Percentiles rank a stretch among this genome's conserved stretches.
These are phyloP conservation scores for Lodderomyces metapsilosis DNA, from an alignment of 1,139 yeast genomes.

Conservation along the genomic window DNA sequence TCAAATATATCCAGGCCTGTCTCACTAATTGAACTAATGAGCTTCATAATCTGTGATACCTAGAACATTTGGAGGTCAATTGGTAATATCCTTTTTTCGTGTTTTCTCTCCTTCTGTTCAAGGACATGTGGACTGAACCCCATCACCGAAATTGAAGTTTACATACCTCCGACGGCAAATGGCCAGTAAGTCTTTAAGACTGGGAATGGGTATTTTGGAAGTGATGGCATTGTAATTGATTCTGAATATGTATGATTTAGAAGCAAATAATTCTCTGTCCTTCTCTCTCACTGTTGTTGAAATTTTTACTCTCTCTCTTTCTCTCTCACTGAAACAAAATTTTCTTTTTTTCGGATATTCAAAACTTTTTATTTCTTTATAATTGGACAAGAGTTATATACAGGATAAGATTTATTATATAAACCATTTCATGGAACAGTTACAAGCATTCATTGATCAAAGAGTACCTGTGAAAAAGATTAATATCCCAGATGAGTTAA, in stretches of 20 bases:
- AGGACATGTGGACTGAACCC: too few relatives aligned
- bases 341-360: slow-evolving; percentile 6
- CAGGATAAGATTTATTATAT: slow-evolving; percentile 8
- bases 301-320: neutral
- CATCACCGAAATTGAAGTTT: too few relatives aligned
- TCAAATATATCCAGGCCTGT: too few relatives aligned
- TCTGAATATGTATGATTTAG: neutral
- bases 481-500: slow-evolving; percentile 4
- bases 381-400: slow-evolving; percentile 14
- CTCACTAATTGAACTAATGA: too few relatives aligned
- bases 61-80: too few relatives aligned
- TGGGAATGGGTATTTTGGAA: slow-evolving; percentile 44
- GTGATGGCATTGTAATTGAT: slow-evolving; percentile 12
- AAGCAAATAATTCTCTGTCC: neutral
- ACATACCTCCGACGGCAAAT: slow-evolving; percentile 53
- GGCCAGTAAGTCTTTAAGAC: slow-evolving; percentile 50
- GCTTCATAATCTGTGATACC: too few relatives aligned
- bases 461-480: slow-evolving; percentile 14
- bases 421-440: slow-evolving; percentile 10
- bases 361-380: slow-evolving; percentile 8
- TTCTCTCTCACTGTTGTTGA: slow-evolving; percentile 2
- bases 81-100: too few relatives aligned
- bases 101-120: too few relatives aligned
- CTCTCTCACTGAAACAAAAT: neutral
- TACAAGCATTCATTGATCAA: slow-evolving; percentile 12